Conservation (phyloP, 139 green algal species). For the Trebouxia sp. region DNA sequence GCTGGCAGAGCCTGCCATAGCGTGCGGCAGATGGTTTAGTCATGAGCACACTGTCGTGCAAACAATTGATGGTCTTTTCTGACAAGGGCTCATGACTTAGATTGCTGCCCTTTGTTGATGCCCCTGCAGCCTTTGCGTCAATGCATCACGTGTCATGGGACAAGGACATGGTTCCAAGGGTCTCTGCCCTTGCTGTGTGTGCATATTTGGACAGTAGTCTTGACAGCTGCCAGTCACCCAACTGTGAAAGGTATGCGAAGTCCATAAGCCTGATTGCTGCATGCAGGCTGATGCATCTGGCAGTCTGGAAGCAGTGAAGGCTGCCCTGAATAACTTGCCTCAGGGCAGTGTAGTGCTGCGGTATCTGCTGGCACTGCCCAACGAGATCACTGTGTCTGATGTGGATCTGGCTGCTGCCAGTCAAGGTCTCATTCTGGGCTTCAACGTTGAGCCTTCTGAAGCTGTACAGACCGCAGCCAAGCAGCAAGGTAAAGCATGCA, state of each 20-base stretch:
- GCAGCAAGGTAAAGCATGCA: conserved; percentile 41
- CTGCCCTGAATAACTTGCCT: conserved; percentile 79
- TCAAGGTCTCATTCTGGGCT: conserved; percentile 77
- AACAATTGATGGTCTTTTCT: no score
- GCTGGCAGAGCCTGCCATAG: no score
- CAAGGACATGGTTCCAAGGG: no score
- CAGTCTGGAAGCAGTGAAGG: conserved; percentile 88
- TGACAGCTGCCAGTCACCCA: no score
- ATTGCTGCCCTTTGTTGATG: no score
- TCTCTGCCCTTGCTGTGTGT: no score
- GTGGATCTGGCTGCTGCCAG: conserved; percentile 89
- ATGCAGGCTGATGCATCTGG: conserved; percentile 83
- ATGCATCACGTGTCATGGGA: no score
- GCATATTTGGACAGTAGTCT: no score
- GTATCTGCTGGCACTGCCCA: conserved; percentile 84
- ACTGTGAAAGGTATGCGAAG: background rate
- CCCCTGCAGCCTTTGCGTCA: no score
- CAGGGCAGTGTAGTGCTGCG: conserved; percentile 82
- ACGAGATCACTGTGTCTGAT: conserved; percentile 85
- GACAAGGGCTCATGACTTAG: no score
- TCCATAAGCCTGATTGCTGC: background rate
- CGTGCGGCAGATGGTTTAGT: no score
- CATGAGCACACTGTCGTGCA: no score
- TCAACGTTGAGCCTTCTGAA: conserved; percentile 78
- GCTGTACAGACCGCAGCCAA: conserved; percentile 76